Conservation (phyloP, 768 basidiomycete species). For the Steccherinum ochraceum region DNA sequence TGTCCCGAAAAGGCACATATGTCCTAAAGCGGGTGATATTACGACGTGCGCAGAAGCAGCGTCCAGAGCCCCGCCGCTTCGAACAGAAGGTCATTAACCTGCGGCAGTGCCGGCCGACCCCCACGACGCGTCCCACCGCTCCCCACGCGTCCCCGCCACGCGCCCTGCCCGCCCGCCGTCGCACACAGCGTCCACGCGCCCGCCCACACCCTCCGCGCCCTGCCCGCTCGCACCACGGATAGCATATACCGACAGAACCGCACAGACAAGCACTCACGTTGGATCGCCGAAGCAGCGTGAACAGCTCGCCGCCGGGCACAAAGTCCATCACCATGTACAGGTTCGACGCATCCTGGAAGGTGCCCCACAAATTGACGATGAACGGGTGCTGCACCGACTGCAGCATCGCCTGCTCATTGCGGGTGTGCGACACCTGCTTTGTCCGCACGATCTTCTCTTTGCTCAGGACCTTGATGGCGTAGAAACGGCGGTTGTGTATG, state of each 20-base stretch:
- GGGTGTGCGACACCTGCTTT: slow-evolving; percentile 97
- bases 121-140: background rate
- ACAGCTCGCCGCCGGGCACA: slow-evolving; percentile 94
- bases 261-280: slow-evolving; percentile 75
- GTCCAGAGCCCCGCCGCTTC: background rate
- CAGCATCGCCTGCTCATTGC: slow-evolving; percentile 88
- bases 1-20: background rate
- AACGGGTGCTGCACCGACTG: slow-evolving; percentile 84
- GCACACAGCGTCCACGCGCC: background rate
- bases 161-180: background rate
- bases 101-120: background rate
- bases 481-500: slow-evolving; percentile 92
- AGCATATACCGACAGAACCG: background rate
- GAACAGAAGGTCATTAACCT: background rate
- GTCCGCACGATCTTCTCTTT: slow-evolving; percentile 89
- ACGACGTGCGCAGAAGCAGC: background rate
- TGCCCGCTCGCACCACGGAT: background rate
- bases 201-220: too few relatives aligned
- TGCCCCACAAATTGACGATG: slow-evolving; percentile 95
- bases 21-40: background rate
- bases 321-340: slow-evolving; percentile 99
- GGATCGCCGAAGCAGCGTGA: slow-evolving; percentile 85
- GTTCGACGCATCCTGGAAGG: slow-evolving; percentile 87
- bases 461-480: slow-evolving; percentile 91
- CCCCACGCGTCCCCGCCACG: background rate